These are phyloP conservation scores for Clonostachys chloroleuca DNA, from an alignment of 2,329 filamentous ascomycete genomes.

Conservation along the genomic window DNA sequence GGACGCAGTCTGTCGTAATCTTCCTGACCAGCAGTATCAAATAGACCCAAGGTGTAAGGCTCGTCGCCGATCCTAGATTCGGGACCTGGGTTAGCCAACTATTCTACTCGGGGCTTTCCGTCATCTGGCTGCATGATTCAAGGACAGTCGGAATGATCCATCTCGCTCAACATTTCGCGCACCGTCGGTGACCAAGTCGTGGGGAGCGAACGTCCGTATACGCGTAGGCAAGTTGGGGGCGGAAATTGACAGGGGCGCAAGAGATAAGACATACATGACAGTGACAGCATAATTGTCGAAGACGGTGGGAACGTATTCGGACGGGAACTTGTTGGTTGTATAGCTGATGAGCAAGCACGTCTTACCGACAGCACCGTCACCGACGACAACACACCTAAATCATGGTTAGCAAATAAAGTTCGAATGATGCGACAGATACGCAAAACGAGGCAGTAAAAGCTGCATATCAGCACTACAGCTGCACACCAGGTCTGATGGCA, in stretches of 20 bases:
- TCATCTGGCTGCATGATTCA: not conserved
- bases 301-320: conserved; percentile 98
- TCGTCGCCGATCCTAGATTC: conserved; percentile 89
- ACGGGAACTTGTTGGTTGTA: conserved; percentile 99
- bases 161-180: not conserved
- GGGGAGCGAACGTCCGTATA: too few species aligned
- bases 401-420: conserved; percentile 10
- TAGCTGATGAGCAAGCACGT: conserved; percentile 99
- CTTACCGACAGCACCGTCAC: conserved; percentile 98
- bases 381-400: conserved; percentile 91
- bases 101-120: too few species aligned
- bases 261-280: conserved; percentile 67
- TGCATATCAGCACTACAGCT: not conserved
- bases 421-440: not conserved
- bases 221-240: too few species aligned
- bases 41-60: conserved; percentile 93
- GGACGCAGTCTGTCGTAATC: conserved; percentile 98
- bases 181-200: too few species aligned
- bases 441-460: not conserved
- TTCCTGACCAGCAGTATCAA: conserved; percentile 98
- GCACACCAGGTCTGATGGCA: not conserved
- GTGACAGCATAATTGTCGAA: conserved; percentile 99
- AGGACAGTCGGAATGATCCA: conserved; percentile 8
- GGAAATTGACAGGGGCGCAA: too few species aligned
- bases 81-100: too few species aligned